Percentiles rank a stretch among this genome's conserved stretches.
phyloP scores from a whole-genome alignment of 1,139 yeast genomes.

The Hansenula anomala region DNA sequence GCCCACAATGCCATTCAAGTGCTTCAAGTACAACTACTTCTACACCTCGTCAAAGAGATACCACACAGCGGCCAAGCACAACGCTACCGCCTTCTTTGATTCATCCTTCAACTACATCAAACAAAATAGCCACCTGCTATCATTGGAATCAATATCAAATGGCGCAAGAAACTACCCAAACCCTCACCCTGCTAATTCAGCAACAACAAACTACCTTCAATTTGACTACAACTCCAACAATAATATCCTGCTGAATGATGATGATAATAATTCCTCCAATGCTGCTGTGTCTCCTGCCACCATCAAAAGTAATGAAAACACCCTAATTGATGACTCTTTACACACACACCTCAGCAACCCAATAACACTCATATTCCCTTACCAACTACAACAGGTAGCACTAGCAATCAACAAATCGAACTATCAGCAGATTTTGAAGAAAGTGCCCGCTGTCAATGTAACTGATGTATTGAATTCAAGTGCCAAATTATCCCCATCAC shows the following conservation, averaged over 20 bases:
- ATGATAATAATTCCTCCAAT: constrained; percentile 10
- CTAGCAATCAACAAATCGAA: neutral
- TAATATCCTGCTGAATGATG: constrained; percentile 3
- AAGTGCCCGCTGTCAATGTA: neutral
- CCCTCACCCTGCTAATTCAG: constrained; percentile 23
- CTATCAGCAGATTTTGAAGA: neutral
- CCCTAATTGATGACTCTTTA: neutral
- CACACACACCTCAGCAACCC: neutral
- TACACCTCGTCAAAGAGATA: constrained; percentile 20
- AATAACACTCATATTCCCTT: constrained; percentile 1
- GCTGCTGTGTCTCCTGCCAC: no score
- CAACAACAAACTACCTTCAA: constrained; percentile 16
- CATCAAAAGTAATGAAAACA: constrained; percentile 12
- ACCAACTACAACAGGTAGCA: constrained; percentile 1
- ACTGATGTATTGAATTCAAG: neutral
- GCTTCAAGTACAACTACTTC: constrained; percentile 18
- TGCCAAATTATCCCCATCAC: neutral
- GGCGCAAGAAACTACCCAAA: constrained; percentile 16
- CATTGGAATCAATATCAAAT: constrained; percentile 13
- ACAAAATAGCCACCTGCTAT: constrained; percentile 18
- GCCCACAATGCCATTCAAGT: constrained; percentile 21
- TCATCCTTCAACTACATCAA: constrained; percentile 23
- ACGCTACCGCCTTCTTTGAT: constrained; percentile 22
- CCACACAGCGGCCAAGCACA: constrained; percentile 21
- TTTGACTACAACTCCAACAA: constrained; percentile 9